Evolutionary conservation across 1,284 basidiomycete genomes (phyloP), one percentile per base, ranked within the genome.

Genomic region (Ustilago hordei): DNA sequence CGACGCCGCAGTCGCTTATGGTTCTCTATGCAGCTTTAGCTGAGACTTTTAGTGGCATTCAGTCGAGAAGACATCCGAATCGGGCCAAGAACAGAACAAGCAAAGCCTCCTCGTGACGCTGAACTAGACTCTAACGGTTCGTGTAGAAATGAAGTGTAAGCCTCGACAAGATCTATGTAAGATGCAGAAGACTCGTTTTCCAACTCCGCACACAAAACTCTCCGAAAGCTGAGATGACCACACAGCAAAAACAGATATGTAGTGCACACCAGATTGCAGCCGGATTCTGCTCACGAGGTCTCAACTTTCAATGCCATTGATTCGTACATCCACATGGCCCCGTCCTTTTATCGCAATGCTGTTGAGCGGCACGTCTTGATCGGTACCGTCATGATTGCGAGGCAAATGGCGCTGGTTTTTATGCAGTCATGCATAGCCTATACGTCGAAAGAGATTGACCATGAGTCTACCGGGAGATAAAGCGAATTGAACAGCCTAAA

Each of bases 31-130:
- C 35, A 23, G 35, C 35, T 23, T 28, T 32, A 32, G 45, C 43
- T 48, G 56, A 58, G 56, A 58, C 56, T 47, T 47, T 57, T 48
- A 15, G n/a, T 36, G 56, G 56, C 56, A 58, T 58, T 23, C n/a
- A 19, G 41, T 28, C 39, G 28, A 54, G 15, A 19, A 31, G 5
- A 28, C 35, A 15, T 5, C 28, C 39, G 28, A 43, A 45, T 54
- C 32, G 52, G 52, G 52, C 52, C 19, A 39, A 38, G 41, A 28
- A 31, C 50, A 17, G 23, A 36, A 35, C 17, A 23, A 54, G 34
- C 34, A 11, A 54, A 11, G 52, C 34, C 35, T 23, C 52, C 34
- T 54, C 52, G 52, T 54, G 48, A 50, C 48, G 31, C 28, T 50
- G 48, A 50, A 50, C 9, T 28, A 50, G 48, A 58, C 56, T 48